Conservation (phyloP, 169 alveolate species). For the Hepatocystis sp. region DNA sequence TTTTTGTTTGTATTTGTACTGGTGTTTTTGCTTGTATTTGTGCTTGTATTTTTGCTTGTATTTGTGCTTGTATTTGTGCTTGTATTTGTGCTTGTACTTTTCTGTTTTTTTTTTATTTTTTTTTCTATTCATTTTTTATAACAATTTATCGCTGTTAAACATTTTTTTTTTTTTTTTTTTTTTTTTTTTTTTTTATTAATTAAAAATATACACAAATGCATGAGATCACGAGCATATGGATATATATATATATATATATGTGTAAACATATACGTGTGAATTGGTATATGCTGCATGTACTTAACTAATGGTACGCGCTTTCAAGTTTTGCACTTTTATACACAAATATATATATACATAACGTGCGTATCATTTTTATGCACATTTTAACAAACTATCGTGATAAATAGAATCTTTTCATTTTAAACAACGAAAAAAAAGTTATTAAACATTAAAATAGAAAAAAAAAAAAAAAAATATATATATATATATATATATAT, state of each 20-base stretch:
- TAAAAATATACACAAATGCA: conserved; percentile 10
- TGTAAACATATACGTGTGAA: conserved; percentile 3
- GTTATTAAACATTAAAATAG: no score
- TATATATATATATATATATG: conserved; percentile 1
- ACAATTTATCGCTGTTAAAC: not conserved
- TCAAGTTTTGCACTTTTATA: no score
- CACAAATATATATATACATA: no score
- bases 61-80: not conserved
- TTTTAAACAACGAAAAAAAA: no score
- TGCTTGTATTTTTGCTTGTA: conserved; percentile 2
- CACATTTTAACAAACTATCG: no score
- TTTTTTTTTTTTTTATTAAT: conserved; percentile 1
- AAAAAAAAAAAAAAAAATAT: no score
- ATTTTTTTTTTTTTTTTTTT: not conserved
- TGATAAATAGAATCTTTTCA: no score
- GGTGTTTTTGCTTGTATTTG: not conserved
- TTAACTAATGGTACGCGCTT: no score
- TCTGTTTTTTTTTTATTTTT: conserved; percentile 1
- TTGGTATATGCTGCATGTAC: no score
- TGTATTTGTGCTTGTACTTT: not conserved
- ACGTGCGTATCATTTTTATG: no score
- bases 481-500: no score
- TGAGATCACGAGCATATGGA: conserved; percentile 2
- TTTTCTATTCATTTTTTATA: not conserved
- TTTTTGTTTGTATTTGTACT: not conserved